These are phyloP conservation scores for Candida verbasci DNA, from an alignment of 805 yeast genomes.

Conservation along the genomic window DNA sequence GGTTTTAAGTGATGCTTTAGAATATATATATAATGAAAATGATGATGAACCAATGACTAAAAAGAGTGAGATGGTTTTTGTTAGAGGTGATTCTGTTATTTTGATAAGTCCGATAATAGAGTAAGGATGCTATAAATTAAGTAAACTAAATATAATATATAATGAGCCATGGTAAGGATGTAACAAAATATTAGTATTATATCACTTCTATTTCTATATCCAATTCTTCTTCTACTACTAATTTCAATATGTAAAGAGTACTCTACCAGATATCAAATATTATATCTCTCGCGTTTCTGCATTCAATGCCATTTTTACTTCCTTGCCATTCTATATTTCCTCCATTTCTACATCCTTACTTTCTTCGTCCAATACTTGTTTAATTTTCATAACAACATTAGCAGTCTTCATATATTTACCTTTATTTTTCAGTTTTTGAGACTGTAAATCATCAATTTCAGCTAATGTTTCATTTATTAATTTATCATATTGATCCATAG, in stretches of 20 bases:
- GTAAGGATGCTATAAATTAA: too few relatives aligned
- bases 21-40: conserved; percentile 64
- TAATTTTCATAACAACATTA: conserved; percentile 17
- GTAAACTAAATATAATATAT: too few relatives aligned
- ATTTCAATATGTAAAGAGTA: too few relatives aligned
- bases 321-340: conserved; percentile 8
- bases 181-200: too few relatives aligned
- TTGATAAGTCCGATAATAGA: conserved; percentile 51
- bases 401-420: conserved; percentile 35
- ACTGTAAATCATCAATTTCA: conserved; percentile 25
- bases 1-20: conserved; percentile 90
- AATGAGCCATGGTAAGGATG: too few relatives aligned
- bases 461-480: conserved; percentile 19
- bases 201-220: too few relatives aligned
- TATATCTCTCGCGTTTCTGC: too few relatives aligned
- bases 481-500: conserved; percentile 28
- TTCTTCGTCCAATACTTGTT: conserved; percentile 18
- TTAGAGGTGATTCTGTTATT: conserved; percentile 97
- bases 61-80: conserved; percentile 83
- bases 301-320: too few relatives aligned
- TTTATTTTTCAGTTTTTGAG: conserved; percentile 28
- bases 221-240: too few relatives aligned
- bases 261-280: too few relatives aligned
- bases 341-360: conserved; percentile 11
- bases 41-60: conserved; percentile 28